Conservation (phyloP, 2,329 filamentous ascomycete genomes). For the Ceratocystis smalleyi region DNA sequence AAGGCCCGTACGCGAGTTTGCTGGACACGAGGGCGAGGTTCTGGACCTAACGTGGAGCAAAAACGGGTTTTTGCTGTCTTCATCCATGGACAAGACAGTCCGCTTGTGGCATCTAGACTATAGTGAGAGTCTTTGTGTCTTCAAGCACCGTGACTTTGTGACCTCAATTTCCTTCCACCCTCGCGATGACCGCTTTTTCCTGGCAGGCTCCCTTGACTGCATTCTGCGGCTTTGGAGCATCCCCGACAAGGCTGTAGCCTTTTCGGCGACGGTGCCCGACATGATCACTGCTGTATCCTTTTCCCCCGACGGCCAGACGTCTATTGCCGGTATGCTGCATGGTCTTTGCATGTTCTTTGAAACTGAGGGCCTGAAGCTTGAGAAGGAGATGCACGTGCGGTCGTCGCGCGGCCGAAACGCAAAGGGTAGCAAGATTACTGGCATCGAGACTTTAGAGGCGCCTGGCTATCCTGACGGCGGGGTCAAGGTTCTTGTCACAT, state of each 20-base stretch:
- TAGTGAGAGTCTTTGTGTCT: constrained; percentile 75
- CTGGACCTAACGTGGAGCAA: constrained; percentile 96
- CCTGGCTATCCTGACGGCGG: constrained; percentile 37
- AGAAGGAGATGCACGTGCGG: constrained; percentile 81
- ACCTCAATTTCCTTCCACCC: constrained; percentile 92
- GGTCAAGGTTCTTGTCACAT: constrained; percentile 75
- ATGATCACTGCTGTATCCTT: constrained; percentile 92
- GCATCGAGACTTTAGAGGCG: constrained; percentile 57
- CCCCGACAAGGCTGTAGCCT: constrained; percentile 86
- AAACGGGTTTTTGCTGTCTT: constrained; percentile 91
- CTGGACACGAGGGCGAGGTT: constrained; percentile 71
- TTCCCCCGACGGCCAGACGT: constrained; percentile 75
- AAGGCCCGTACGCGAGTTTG: constrained; percentile 63
- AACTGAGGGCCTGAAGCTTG: constrained; percentile 72
- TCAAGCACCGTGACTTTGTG: constrained; percentile 89
- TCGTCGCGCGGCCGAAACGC: constrained; percentile 85
- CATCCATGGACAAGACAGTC: constrained; percentile 96
- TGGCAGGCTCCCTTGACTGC: constrained; percentile 81
- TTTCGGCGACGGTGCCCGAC: constrained; percentile 58
- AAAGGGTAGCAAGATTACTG: constrained; percentile 94
- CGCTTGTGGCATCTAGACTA: constrained; percentile 82
- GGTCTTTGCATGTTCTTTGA: constrained; percentile 84
- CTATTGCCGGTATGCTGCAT: constrained; percentile 74
- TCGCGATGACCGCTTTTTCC: constrained; percentile 86
- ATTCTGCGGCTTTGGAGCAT: constrained; percentile 91